phyloP scores from a whole-genome alignment of 225 moss, liverwort and hornwort species.

The Antitrichia curtipendula region DNA sequence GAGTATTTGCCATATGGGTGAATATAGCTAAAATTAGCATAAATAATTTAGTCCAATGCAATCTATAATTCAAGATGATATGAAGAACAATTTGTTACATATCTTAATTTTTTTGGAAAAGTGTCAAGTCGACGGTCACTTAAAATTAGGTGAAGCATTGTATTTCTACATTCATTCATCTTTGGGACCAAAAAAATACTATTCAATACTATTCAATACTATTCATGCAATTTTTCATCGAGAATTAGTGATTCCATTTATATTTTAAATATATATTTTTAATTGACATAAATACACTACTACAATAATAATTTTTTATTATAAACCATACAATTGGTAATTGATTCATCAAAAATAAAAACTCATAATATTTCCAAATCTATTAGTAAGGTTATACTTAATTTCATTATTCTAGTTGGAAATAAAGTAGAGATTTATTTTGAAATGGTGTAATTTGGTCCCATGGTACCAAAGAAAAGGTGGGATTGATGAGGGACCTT shows the following conservation, averaged over 20 bases:
- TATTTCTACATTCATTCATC: too few species aligned
- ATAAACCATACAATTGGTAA: too few species aligned
- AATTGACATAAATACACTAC: too few species aligned
- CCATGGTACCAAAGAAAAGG: not conserved
- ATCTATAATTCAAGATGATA: rapidly evolving
- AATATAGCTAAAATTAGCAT: not conserved
- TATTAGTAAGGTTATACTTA: not conserved
- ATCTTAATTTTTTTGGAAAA: too few species aligned
- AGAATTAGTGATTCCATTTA: too few species aligned
- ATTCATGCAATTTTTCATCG: too few species aligned
- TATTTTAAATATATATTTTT: too few species aligned
- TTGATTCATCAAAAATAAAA: not conserved
- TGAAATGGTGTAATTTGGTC: not conserved
- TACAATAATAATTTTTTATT: too few species aligned
- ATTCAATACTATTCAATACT: too few species aligned
- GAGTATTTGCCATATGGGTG: not conserved
- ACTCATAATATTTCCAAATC: not conserved
- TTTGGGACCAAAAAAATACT: too few species aligned
- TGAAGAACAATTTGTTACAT: not conserved
- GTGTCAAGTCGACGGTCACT: not conserved
- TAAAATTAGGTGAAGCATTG: too few species aligned
- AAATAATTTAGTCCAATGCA: not conserved
- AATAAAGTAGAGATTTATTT: not conserved
- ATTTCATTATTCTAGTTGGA: not conserved
- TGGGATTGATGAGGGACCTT: rapidly evolving